These are phyloP conservation scores for Protea cynaroides DNA, from an alignment of 164 flowering plant genomes.

Conservation along the genomic window DNA sequence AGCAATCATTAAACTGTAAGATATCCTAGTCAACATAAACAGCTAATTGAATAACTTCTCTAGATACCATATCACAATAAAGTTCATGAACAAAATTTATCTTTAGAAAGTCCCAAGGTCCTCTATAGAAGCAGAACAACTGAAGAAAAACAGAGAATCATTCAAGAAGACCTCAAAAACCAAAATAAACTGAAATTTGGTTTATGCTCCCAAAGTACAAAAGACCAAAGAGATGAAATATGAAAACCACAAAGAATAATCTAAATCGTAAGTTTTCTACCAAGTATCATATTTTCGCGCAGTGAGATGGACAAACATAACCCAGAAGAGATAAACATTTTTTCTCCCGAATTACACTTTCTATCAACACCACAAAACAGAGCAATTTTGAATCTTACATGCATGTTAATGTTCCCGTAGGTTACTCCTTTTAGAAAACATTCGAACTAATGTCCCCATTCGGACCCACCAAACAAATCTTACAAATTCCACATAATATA, in stretches of 20 bases:
- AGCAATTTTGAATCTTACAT: background rate
- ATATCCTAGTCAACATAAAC: too few species aligned
- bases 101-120: background rate
- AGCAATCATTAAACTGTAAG: too few species aligned
- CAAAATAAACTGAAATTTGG: background rate
- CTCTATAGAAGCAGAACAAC: background rate
- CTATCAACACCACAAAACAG: background rate
- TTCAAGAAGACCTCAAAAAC: too few species aligned
- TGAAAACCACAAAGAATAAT: background rate
- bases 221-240: background rate
- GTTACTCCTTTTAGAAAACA: background rate
- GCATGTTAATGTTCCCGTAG: background rate
- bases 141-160: background rate
- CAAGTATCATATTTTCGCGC: background rate
- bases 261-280: background rate
- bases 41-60: too few species aligned
- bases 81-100: background rate
- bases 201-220: background rate
- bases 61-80: too few species aligned
- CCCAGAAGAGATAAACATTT: background rate
- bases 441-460: background rate
- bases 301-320: background rate
- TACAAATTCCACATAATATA: background rate
- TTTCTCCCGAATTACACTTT: background rate
- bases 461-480: background rate